Base-by-base conservation (phyloP, 345 rosid genomes). In the Brassica incana region DNA sequence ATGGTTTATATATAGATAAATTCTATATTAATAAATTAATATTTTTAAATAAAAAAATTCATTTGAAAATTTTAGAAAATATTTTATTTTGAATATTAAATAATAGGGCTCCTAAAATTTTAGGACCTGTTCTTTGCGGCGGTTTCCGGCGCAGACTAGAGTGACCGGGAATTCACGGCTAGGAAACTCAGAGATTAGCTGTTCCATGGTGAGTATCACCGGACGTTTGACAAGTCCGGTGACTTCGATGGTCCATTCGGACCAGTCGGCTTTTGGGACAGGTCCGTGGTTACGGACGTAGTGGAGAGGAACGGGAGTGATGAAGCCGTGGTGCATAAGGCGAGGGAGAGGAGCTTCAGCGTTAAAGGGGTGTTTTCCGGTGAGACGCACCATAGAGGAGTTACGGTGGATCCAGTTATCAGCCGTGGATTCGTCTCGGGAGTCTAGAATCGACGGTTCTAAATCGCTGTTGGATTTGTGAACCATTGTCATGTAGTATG, bases 301-400 rank as follows among this genome's bases (percentile, higher is more conserved):
- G 76, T 95, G 98, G 78, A 95, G 96, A 1, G 97, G 94, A 4
- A 87, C 93, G 2, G 98, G 98, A 38, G 99, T 92, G 74, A 95
- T 91, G 87, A 95, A 95, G 1, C 99, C 97, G 75, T 93, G 96
- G 82, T 89, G 93, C 97, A 93, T 91, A 65, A 95, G 98, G 38
- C 91, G 86, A 78, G 79, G 76, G 29, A 95, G 70, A 3, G 98
- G 97, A 0, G 99, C 73, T 71, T 93, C 99, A 1, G 89, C 84
- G 90, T 95, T 95, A 84, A 91, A 95, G 0, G 99, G 99, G 71
- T 95, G 98, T 71, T 95, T 95, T 43, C 99, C 98, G 2, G 98
- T 90, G 85, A 93, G 96, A 32, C 99, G 99, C 74, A 95, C 84
- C 97, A 93, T 88, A 20, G 89, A 62, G 1, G 92, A 77, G 87